A percentile compares a stretch with the other conserved stretches of the same genome.
Evolutionary conservation across 805 yeast species (phyloP).

Genomic region (Suhomyces faveliae): DNA sequence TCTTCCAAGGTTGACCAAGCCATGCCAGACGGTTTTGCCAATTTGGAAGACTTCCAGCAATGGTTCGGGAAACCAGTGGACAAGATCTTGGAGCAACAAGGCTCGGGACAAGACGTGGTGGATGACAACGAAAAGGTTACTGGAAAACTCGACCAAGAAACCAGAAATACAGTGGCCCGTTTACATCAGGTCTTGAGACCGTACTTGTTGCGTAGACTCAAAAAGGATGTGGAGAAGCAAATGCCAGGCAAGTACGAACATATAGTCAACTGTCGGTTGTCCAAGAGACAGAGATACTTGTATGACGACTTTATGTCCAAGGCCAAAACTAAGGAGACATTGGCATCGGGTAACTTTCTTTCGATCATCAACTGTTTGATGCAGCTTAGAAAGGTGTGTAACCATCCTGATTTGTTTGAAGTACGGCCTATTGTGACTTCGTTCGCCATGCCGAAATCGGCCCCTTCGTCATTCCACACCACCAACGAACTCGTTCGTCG

Average conservation of each 20-base stretch:
- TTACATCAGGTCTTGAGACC: slow-evolving; percentile 94
- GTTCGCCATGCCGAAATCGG: slow-evolving; percentile 68
- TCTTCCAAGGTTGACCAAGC: slow-evolving; percentile 66
- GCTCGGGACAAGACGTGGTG: slow-evolving; percentile 38
- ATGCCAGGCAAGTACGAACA: slow-evolving; percentile 99
- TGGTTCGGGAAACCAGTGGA: slow-evolving; percentile 99
- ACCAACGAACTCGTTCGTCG: slow-evolving; percentile 24
- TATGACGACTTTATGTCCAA: slow-evolving; percentile 98
- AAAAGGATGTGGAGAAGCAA: slow-evolving; percentile 96
- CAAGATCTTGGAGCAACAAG: slow-evolving; percentile 71
- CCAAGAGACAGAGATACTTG: slow-evolving; percentile 86
- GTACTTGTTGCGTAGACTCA: slow-evolving; percentile 82
- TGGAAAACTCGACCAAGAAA: slow-evolving; percentile 62
- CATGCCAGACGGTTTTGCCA: slow-evolving; percentile 96
- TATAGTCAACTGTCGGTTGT: slow-evolving; percentile 84
- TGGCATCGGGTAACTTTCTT: slow-evolving; percentile 90
- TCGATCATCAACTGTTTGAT: slow-evolving; percentile 95
- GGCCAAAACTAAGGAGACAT: slow-evolving; percentile 90
- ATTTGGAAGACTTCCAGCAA: slow-evolving; percentile 90
- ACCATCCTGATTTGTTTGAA: slow-evolving; percentile 95
- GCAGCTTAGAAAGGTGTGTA: slow-evolving; percentile 97
- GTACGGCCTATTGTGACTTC: slow-evolving; percentile 94
- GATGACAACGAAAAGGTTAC: slow-evolving; percentile 39
- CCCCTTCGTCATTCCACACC: slow-evolving; percentile 46
- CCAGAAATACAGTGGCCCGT: slow-evolving; percentile 79